These are phyloP conservation scores for Geranium rotundifolium DNA, from an alignment of 345 rosid genomes.

Conservation along the genomic window DNA sequence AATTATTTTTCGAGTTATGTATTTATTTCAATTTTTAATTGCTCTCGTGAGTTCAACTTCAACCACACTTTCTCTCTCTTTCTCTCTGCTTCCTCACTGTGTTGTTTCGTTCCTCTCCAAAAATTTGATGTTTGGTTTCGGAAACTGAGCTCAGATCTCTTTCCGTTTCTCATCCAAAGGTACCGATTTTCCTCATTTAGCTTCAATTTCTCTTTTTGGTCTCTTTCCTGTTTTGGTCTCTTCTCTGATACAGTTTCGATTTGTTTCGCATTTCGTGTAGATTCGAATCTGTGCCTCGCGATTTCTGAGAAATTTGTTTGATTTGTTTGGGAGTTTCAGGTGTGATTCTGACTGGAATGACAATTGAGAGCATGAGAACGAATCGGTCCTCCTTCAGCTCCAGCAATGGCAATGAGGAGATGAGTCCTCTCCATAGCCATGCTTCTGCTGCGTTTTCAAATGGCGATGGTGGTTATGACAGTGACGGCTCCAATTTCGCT, in stretches of 20 bases:
- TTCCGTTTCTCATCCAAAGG: background rate
- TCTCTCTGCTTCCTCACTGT: background rate
- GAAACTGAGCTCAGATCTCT: background rate
- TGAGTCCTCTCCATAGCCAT: slow-evolving; percentile 19
- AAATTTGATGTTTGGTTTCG: background rate
- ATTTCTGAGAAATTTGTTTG: background rate
- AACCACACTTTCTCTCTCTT: background rate
- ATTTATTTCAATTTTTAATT: too few relatives aligned
- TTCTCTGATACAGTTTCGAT: background rate
- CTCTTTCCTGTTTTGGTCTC: background rate
- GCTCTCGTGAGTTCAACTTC: background rate
- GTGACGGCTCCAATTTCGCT: slow-evolving; percentile 61
- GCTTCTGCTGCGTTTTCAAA: slow-evolving; percentile 30
- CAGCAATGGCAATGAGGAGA: slow-evolving; percentile 28
- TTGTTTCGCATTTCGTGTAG: background rate
- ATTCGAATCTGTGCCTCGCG: background rate
- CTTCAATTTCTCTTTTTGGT: background rate
- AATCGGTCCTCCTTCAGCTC: slow-evolving; percentile 45
- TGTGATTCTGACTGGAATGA: slow-evolving; percentile 17
- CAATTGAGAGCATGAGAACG: slow-evolving; percentile 35
- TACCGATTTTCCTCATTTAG: background rate
- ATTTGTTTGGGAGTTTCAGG: background rate
- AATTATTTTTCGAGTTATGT: too few relatives aligned
- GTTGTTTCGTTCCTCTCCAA: background rate
- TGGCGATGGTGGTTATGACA: slow-evolving; percentile 54